These are phyloP conservation scores for Coemansia sp. DNA, from an alignment of 192 early-diverging fungal genomes.

Conservation along the genomic window DNA sequence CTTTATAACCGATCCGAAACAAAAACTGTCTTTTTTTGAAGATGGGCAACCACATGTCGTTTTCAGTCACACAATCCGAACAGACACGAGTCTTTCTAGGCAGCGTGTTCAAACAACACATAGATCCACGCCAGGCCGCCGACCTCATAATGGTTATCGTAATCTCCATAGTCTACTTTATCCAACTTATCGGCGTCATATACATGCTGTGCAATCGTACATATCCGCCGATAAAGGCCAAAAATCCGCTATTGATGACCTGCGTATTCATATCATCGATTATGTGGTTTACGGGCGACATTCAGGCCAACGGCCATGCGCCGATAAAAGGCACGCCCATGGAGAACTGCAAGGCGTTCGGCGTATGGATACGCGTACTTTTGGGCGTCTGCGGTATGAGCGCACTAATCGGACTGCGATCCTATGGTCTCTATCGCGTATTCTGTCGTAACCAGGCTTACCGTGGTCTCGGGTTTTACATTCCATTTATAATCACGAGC, in stretches of 20 bases:
- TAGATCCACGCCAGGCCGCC: not conserved
- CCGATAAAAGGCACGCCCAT: conserved; percentile 21
- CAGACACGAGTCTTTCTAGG: not conserved
- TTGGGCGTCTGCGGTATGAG: conserved; percentile 36
- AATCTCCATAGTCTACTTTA: conserved; percentile 8
- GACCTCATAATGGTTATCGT: not conserved
- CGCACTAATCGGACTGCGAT: conserved; percentile 21
- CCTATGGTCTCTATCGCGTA: not conserved
- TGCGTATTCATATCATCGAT: conserved; percentile 23
- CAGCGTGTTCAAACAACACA: not conserved
- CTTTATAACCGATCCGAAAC: too few relatives aligned
- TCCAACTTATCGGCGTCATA: conserved; percentile 23
- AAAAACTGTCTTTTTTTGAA: not conserved
- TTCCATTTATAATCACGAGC: conserved; percentile 3
- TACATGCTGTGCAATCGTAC: conserved; percentile 46
- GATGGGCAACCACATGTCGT: conserved; percentile 11
- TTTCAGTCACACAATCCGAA: not conserved
- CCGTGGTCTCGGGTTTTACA: not conserved
- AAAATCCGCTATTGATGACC: conserved; percentile 49
- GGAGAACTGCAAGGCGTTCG: conserved; percentile 41
- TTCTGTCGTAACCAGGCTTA: not conserved
- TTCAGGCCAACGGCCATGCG: conserved; percentile 47
- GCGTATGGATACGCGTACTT: conserved; percentile 44
- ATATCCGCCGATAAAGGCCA: conserved; percentile 54
- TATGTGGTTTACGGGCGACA: conserved; percentile 51